phyloP scores from a whole-genome alignment of 164 flowering plant genomes.

The Paratinospora sagittata region DNA sequence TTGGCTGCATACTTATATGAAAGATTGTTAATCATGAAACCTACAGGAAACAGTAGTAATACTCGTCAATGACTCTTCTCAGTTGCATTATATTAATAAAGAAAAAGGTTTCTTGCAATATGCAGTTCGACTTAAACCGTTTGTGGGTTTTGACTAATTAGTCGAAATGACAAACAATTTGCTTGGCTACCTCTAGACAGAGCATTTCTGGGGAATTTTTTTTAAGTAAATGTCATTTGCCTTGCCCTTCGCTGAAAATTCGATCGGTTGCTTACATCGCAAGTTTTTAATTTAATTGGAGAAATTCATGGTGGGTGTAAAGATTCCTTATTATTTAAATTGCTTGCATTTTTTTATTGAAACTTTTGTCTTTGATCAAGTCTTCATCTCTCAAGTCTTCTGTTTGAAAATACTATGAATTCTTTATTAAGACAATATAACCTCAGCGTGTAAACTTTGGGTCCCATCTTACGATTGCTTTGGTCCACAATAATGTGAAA shows the following conservation, averaged over 20 bases:
- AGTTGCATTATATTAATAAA: too few species aligned
- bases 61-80: not conserved
- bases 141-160: not conserved
- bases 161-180: too few species aligned
- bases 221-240: not conserved
- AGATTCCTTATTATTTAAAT: not conserved
- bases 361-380: not conserved
- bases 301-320: not conserved
- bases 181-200: too few species aligned
- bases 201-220: not conserved
- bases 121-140: not conserved
- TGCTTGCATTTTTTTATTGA: not conserved
- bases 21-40: not conserved
- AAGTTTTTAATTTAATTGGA: not conserved
- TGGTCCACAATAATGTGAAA: not conserved
- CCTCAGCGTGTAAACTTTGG: not conserved
- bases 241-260: not conserved
- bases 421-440: not conserved
- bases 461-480: not conserved
- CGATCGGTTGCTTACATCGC: not conserved
- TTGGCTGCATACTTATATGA: not conserved
- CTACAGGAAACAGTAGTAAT: not conserved
- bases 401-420: not conserved
- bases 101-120: not conserved
- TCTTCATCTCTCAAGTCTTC: not conserved